These are phyloP conservation scores for Penicillium sp. DNA, from an alignment of 2,329 filamentous ascomycete species.

Conservation along the genomic window DNA sequence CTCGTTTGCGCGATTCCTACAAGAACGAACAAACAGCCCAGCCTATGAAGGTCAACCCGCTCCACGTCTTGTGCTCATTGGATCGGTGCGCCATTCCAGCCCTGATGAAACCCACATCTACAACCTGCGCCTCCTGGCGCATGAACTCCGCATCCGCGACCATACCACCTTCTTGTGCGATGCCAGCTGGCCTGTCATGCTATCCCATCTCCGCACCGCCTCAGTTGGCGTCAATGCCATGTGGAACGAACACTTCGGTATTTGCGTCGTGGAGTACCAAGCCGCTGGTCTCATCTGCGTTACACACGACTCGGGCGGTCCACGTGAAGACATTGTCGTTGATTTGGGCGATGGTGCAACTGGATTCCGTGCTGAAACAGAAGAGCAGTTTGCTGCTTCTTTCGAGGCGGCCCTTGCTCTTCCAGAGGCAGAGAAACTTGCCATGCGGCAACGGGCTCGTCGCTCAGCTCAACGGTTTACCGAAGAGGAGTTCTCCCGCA, in stretches of 20 bases:
- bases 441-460: conserved; percentile 73
- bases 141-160: conserved; percentile 82
- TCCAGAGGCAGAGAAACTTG: conserved; percentile 60
- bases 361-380: conserved; percentile 83
- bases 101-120: conserved; percentile 66
- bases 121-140: conserved; percentile 78
- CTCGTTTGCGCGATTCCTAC: conserved; percentile 76
- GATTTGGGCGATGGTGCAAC: conserved; percentile 72
- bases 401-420: conserved; percentile 76
- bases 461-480: conserved; percentile 80
- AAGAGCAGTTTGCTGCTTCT: conserved; percentile 73
- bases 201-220: conserved; percentile 72
- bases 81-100: conserved; percentile 76
- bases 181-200: conserved; percentile 81
- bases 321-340: conserved; percentile 89
- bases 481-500: conserved; percentile 77
- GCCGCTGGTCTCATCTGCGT: conserved; percentile 90
- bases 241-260: conserved; percentile 99
- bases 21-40: conserved; percentile 52
- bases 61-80: conserved; percentile 78
- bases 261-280: conserved; percentile 97
- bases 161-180: conserved; percentile 85
- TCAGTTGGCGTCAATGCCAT: conserved; percentile 94
- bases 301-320: conserved; percentile 89
- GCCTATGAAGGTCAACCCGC: conserved; percentile 41